These are phyloP conservation scores for Beverwykella pulmonaria DNA, from an alignment of 495 filamentous ascomycete species.

Conservation along the genomic window DNA sequence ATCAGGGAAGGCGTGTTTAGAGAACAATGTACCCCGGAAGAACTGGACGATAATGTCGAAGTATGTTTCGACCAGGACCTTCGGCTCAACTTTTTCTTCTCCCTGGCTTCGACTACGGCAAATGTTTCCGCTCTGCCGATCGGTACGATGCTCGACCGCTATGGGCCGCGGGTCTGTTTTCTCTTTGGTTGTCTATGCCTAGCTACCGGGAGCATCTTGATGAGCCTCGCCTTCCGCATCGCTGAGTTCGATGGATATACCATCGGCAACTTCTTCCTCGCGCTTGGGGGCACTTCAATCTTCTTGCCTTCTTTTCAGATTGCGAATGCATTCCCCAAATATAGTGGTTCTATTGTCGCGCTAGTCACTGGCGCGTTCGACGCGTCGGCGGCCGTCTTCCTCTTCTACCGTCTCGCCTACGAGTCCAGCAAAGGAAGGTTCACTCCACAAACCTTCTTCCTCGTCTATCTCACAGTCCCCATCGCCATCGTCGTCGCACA, in stretches of 20 bases:
- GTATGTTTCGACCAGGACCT: constrained; percentile 36
- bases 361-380: constrained; percentile 87
- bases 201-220: constrained; percentile 65
- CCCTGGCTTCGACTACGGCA: constrained; percentile 37
- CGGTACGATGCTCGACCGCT: constrained; percentile 80
- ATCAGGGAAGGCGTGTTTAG: constrained; percentile 37
- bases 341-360: constrained; percentile 82
- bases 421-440: constrained; percentile 63
- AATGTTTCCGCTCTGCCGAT: constrained; percentile 79
- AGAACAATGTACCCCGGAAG: constrained; percentile 28
- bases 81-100: constrained; percentile 46
- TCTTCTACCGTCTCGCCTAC: constrained; percentile 78
- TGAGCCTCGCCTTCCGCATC: constrained; percentile 67
- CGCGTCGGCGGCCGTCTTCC: constrained; percentile 79
- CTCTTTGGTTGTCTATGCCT: constrained; percentile 71
- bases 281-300: constrained; percentile 82
- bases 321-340: constrained; percentile 80
- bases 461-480: constrained; percentile 75
- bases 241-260: constrained; percentile 70
- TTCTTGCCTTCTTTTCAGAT: constrained; percentile 90
- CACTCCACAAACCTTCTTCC: constrained; percentile 69
- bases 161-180: constrained; percentile 74
- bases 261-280: constrained; percentile 77
- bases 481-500: constrained; percentile 67
- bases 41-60: constrained; percentile 21